These are phyloP conservation scores for Spiraea crenata DNA, from an alignment of 331 rosid genomes.

Conservation along the genomic window DNA sequence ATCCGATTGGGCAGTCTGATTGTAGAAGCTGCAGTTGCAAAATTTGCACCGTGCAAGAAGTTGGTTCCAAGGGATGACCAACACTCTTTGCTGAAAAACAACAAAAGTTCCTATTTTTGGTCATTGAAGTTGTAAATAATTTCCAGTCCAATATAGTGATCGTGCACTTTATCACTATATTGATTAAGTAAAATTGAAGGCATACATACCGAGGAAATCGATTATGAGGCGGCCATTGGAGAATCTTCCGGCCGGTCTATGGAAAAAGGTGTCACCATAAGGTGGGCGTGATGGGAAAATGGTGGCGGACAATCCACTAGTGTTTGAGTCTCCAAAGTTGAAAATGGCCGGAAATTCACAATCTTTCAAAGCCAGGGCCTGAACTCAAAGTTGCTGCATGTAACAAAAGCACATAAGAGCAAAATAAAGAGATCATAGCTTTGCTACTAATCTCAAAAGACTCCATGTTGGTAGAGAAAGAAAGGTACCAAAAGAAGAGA, in stretches of 20 bases:
- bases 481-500: background rate
- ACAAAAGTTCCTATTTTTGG: background rate
- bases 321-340: constrained; percentile 64
- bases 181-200: background rate
- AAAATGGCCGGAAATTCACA: constrained; percentile 56
- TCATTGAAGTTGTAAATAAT: too few relatives aligned
- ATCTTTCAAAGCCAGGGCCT: constrained; percentile 6
- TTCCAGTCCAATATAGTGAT: too few relatives aligned
- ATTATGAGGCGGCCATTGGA: constrained; percentile 58
- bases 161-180: too few relatives aligned
- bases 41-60: constrained; percentile 46
- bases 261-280: constrained; percentile 54
- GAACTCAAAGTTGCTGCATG: constrained; percentile 5
- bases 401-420: constrained; percentile 13
- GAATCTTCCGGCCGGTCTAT: constrained; percentile 43
- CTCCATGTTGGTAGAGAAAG: constrained; percentile 22
- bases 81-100: constrained; percentile 27
- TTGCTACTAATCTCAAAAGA: background rate
- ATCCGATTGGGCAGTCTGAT: constrained; percentile 28
- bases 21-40: constrained; percentile 41
- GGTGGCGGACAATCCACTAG: constrained; percentile 57
- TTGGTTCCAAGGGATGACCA: constrained; percentile 39
- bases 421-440: background rate
- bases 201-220: constrained; percentile 50
- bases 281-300: constrained; percentile 25